Evolutionary conservation across 2,329 filamentous ascomycete species (phyloP).

Genomic region (Nemania sp.): DNA sequence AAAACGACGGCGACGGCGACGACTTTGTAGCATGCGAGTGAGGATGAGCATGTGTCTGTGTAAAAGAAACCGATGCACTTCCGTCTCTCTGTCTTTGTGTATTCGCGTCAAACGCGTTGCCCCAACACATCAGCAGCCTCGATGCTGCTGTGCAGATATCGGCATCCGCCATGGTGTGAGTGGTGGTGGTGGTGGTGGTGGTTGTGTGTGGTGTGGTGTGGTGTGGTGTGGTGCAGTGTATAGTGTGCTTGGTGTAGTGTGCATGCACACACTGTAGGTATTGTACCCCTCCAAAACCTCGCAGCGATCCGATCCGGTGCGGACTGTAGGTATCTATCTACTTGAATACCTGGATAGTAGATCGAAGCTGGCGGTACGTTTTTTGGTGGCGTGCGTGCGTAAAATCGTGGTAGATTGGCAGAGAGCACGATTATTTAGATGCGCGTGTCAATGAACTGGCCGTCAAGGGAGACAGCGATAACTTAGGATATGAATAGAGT

Average conservation of each 20-base stretch:
- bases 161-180: constrained; percentile 8
- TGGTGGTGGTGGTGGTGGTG: background rate
- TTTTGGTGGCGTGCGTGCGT: background rate
- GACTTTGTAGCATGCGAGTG: background rate
- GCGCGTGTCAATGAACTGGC: background rate
- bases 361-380: background rate
- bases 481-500: background rate
- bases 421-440: background rate
- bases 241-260: background rate
- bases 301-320: constrained; percentile 1
- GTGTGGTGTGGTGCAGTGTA: background rate
- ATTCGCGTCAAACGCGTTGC: background rate
- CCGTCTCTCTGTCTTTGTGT: background rate
- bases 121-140: constrained; percentile 1
- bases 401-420: background rate
- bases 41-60: no score
- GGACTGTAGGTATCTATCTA: background rate
- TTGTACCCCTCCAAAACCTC: background rate
- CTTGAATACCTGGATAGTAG: background rate
- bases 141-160: constrained; percentile 8
- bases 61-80: background rate
- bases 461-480: no score
- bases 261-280: background rate
- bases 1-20: constrained; percentile 13
- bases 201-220: background rate